Base-by-base conservation (phyloP, 768 basidiomycete species). In the Tylopilus intermedius region DNA sequence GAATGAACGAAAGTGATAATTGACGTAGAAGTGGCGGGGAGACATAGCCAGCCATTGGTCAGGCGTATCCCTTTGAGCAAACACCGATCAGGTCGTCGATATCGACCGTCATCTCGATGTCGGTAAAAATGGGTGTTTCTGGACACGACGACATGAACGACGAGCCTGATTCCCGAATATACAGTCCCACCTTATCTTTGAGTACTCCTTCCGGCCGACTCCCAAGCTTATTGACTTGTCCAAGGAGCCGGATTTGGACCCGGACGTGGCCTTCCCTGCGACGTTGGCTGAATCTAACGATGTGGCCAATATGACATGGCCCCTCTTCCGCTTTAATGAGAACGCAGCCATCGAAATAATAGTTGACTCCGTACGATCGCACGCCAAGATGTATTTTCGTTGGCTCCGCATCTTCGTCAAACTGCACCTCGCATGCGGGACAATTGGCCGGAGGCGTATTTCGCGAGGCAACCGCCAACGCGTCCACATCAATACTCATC, bases 41-140 rank as follows among this genome's bases (percentile, higher is more conserved):
- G 83, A 83, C 22, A 74, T 59, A 11, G 71, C 58, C 3, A 84
- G 62, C 83, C 83, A 83, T 0, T 79, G 53, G 32, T 69, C 65
- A 8, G 62, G 62, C 45, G 70, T 55, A 13, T 63, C 54, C 18
- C 61, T 57, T 9, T 67, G 62, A 75, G 53, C 82, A 79, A 0
- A 76, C 67, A 2, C 70, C 70, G 22, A 86, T 66, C 11, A 89
- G 63, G 9, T 74, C 64, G 50, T 32, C 74, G 62, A 30, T 62
- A 35, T 15, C 78, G 56, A 8, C 62, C 53, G 2, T 63, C 60
- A 45, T 63, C 18, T 58, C 49, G 42, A 81, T 75, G 4, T 81
- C 66, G 0, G 85, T 88, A 18, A 61, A 57, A 79, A 87, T 1
- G 88, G 60, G 51, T 90, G 80, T 21, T 79, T 75, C 86, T 89